Conservation (phyloP, 2,329 filamentous ascomycete genomes). For the Gyromitra esculenta region DNA sequence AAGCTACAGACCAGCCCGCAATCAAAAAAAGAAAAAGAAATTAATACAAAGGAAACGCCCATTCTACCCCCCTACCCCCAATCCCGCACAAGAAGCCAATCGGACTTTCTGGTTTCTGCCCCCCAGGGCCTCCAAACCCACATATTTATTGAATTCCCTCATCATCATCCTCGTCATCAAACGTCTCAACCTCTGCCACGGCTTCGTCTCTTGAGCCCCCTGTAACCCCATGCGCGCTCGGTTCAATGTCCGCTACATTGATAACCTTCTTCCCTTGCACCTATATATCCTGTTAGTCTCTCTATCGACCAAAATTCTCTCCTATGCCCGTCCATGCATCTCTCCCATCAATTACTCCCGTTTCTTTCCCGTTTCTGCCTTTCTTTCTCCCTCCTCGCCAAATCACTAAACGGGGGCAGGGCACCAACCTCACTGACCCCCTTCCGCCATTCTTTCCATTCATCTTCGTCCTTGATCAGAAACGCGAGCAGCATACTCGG, state of each 20-base stretch:
- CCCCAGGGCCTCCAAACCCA: neutral
- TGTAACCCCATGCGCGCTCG: slow-evolving; percentile 65
- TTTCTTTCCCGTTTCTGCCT: slow-evolving; percentile 8
- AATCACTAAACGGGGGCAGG: slow-evolving; percentile 23
- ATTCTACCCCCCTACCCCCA: slow-evolving; percentile 33
- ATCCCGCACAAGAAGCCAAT: slow-evolving; percentile 27
- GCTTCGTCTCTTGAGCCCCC: slow-evolving; percentile 73
- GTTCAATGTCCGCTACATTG: slow-evolving; percentile 79
- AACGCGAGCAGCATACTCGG: slow-evolving; percentile 98
- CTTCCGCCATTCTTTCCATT: slow-evolving; percentile 84
- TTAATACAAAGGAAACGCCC: slow-evolving; percentile 42
- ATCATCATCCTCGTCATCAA: slow-evolving; percentile 75
- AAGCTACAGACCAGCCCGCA: slow-evolving; percentile 22
- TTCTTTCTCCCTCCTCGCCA: slow-evolving; percentile 10
- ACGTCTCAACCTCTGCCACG: slow-evolving; percentile 87
- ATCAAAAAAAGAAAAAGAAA: slow-evolving; percentile 10
- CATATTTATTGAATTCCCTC: slow-evolving; percentile 42
- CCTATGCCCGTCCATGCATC: neutral
- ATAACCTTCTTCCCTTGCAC: slow-evolving; percentile 86
- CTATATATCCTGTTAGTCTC: slow-evolving; percentile 60
- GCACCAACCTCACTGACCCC: slow-evolving; percentile 67
- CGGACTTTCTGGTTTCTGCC: neutral
- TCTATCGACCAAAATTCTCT: neutral
- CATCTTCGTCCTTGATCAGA: slow-evolving; percentile 80
- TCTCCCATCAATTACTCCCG: neutral